Evolutionary conservation across 805 yeast genomes (phyloP), one percentile per base, ranked within the genome.

Genomic region (Yarrowia divulgata): DNA sequence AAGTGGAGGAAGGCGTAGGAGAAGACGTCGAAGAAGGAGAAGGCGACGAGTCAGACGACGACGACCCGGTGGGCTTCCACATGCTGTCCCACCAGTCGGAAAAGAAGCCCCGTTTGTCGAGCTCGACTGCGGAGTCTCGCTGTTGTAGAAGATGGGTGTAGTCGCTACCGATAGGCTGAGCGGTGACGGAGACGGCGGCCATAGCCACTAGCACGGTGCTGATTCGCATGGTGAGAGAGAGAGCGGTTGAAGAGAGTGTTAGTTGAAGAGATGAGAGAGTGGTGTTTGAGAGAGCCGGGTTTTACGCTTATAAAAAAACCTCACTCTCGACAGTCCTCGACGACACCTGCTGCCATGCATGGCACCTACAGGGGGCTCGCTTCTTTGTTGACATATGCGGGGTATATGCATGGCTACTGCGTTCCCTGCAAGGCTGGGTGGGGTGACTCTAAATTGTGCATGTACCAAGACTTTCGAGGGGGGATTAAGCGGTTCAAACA

Each of bases 21-120:
- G 29, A 23, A 23, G 29, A 23, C 29, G n/a, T n/a, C n/a, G n/a
- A n/a, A n/a, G n/a, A n/a, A 37, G 40, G 14, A 37, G 40, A 14
- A 14, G 43, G 1, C 8, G 45, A 16, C 3, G 18, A 16, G 18
- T 40, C 45, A 1, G 46, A 43, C 8, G 46, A 43, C 4, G 46
- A 43, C 23, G 46, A 18, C 12, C 23, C 13, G 12, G 32, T 34
- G 29, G 52, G 52, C 18, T 48, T 23, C 52, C 52, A 48, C 12
- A 48, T 8, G 7, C n/a, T 10, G 18, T 48, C 35, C 52, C 52
- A 48, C 52, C 52, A 48, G 52, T 48, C 52, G n/a, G 52, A 48
- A 8, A 48, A 48, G 52, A 16, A 10, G 52, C 35, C 8, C 29
- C 52, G 34, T 16, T 48, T 48, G 12, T 14, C 8, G 49, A 45